A percentile compares a stretch with the other conserved stretches of the same genome.
phyloP scores from a whole-genome alignment of 257 asterid species.

The Capsicum rhomboideum region DNA sequence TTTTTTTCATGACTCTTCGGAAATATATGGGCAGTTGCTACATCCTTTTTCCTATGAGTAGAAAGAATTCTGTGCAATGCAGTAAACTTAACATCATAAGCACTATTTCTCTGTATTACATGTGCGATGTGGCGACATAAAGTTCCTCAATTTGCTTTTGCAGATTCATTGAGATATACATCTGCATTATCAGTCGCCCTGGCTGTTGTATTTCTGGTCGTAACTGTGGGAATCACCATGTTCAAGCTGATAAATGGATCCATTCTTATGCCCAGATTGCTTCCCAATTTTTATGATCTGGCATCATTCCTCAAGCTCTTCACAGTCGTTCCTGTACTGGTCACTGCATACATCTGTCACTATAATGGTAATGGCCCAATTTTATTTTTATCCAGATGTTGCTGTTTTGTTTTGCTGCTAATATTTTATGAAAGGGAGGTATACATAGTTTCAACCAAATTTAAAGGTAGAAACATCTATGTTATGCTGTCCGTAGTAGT shows the following conservation, averaged over 20 bases:
- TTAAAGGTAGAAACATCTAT: neutral
- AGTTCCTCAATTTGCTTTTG: slow-evolving; percentile 11
- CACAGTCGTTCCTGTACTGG: slow-evolving; percentile 77
- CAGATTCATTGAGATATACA: slow-evolving; percentile 82
- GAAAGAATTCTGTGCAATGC: neutral
- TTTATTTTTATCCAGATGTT: neutral
- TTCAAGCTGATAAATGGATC: slow-evolving; percentile 63
- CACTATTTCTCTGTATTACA: slow-evolving; percentile 5
- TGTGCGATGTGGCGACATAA: neutral
- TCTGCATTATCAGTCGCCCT: slow-evolving; percentile 75
- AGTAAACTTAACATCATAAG: neutral
- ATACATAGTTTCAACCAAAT: neutral
- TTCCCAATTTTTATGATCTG: slow-evolving; percentile 45
- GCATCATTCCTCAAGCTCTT: slow-evolving; percentile 55
- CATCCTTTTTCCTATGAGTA: neutral
- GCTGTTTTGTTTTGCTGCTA: neutral
- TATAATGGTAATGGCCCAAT: slow-evolving; percentile 51
- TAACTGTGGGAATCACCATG: slow-evolving; percentile 62
- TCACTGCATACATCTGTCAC: slow-evolving; percentile 82
- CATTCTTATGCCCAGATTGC: slow-evolving; percentile 54
- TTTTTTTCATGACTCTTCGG: neutral
- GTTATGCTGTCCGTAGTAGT: neutral
- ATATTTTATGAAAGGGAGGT: neutral
- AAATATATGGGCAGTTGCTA: neutral
- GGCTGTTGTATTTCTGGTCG: slow-evolving; percentile 74